Base-by-base conservation (phyloP, 441 rosid genomes). In the Omphalea diandra region DNA sequence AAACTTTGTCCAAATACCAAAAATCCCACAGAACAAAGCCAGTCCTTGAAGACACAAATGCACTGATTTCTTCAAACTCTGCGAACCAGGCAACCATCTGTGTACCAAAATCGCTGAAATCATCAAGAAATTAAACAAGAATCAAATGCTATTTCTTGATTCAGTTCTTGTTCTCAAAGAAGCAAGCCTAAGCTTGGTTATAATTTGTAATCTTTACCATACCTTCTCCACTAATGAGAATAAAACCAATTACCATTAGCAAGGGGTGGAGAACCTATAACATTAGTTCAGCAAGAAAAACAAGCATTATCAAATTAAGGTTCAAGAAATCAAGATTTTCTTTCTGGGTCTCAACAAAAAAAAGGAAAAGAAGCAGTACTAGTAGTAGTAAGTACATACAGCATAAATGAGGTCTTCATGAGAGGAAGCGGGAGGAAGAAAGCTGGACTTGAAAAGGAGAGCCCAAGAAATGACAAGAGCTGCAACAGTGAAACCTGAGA, bases 141-240 rank as follows among this genome's bases (percentile, higher is more conserved):
- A 57, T 26, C 58, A 33, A 35, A 36, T 7, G 4, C 57, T 36
- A 31, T 18, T 20, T 69, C 63, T 41, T 1, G 26, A 40, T 29
- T 14, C 35, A 41, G 4, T 41, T 11, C 41, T 24, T 17, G 41
- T 14, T 53, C 8, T 18, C 35, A n/a, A 4, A 14, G 1, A 14
- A 17, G 1, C 2, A 49, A 22, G 43, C n/a, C 26, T 17, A 17
- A 70, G 9, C 1, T 17, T 46, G n/a, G 38, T 0, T 52, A 32
- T 9, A 56, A 24, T 36, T 27, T 27, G 14, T 1, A 29, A 18
- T 47, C 2, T 4, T 36, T 32, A 33, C 20, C 15, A n/a, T 60
- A 91, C 97, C 97, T 94, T 94, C 98, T 67, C 98, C 98, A 73
- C 95, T 91, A 62, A 91, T 68, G 74, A 91, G 81, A 72, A 91